Evolutionary conservation across 176 grass and related monocot genomes (phyloP), one percentile per base, ranked within the genome.

Genomic region (Hsuehochloa calcarea): DNA sequence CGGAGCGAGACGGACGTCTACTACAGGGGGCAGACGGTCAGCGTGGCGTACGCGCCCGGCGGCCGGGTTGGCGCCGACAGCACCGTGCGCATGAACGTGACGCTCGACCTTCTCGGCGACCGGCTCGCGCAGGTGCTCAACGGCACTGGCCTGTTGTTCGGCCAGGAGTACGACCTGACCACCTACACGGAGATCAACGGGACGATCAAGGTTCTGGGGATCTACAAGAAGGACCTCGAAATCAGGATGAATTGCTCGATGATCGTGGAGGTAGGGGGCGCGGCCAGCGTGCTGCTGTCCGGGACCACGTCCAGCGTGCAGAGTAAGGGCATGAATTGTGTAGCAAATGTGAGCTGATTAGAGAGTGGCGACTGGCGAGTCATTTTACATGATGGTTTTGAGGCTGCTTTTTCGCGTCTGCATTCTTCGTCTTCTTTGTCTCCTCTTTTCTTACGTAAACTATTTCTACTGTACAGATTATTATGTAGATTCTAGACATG

Each of bases 161-260:
- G 88, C 0, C 78, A 81, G 80, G 83, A 80, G 71, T 77, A 90
- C 72, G 46, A 85, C 34, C 20, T 98, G 64, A 85, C 71, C n/a
- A 96, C 88, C 59, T 82, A 78, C 87, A 98, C 96, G 61, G 68
- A 37, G 37, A 62, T 98, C 35, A 73, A 49, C 39, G 93, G 90
- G 7, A 81, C 25, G 44, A 78, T 94, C 25, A 87, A 55, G 29
- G 84, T 95, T 78, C 66, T 98, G 1, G 88, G 93, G 6, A 54
- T 98, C 59, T 76, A 91, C 81, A 95, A 96, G 88, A 94, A 85
- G 77, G 4, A 90, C 13, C 7, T 92, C n/a, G 35, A 88, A 8
- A 78, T 98, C 13, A 83, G 4, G 78, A 39, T 95, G 68, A 94
- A 89, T 69, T 98, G 93, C 84, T 46, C 80, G 41, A 3, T 89